Evolutionary conservation across 257 asterid species (phyloP).

Genomic region (Schizonepeta tenuifolia): DNA sequence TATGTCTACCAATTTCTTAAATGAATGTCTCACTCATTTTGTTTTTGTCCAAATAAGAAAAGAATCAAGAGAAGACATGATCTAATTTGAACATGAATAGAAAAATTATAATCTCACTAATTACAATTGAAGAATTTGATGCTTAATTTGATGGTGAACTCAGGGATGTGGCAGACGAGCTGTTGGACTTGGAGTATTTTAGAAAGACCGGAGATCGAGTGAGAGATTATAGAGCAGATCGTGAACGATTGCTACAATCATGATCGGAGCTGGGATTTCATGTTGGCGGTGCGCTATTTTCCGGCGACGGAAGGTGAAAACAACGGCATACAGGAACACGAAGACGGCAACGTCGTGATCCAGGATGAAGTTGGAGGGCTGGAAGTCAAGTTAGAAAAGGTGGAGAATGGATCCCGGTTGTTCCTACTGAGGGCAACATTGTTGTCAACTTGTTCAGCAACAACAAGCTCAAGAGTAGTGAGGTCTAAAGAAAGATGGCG

Average conservation of each 20-base stretch:
- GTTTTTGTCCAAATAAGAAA: too few relatives aligned
- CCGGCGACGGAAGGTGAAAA: conserved; percentile 49
- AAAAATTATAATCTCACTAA: too few relatives aligned
- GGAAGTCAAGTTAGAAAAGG: conserved; percentile 52
- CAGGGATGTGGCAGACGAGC: conserved; percentile 41
- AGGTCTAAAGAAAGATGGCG: conserved; percentile 35
- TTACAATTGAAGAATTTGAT: too few relatives aligned
- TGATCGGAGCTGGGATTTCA: conserved; percentile 63
- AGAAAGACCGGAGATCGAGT: conserved; percentile 40
- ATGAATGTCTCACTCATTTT: too few relatives aligned
- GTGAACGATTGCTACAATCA: conserved; percentile 54
- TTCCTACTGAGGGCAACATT: conserved; percentile 47
- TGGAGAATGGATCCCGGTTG: conserved; percentile 59
- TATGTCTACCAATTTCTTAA: too few relatives aligned
- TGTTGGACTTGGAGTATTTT: conserved; percentile 44
- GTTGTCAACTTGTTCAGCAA: conserved; percentile 63
- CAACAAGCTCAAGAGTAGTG: conserved; percentile 57
- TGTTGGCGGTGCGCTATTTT: conserved; percentile 51
- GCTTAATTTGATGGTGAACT: too few relatives aligned
- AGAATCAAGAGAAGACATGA: too few relatives aligned
- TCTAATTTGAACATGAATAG: too few relatives aligned
- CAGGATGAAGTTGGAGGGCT: conserved; percentile 74
- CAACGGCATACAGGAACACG: conserved; percentile 53
- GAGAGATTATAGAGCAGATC: conserved; percentile 46
- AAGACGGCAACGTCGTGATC: conserved; percentile 52